These are phyloP conservation scores for Xylariaceae sp. DNA, from an alignment of 2,329 filamentous ascomycete species.

Conservation along the genomic window DNA sequence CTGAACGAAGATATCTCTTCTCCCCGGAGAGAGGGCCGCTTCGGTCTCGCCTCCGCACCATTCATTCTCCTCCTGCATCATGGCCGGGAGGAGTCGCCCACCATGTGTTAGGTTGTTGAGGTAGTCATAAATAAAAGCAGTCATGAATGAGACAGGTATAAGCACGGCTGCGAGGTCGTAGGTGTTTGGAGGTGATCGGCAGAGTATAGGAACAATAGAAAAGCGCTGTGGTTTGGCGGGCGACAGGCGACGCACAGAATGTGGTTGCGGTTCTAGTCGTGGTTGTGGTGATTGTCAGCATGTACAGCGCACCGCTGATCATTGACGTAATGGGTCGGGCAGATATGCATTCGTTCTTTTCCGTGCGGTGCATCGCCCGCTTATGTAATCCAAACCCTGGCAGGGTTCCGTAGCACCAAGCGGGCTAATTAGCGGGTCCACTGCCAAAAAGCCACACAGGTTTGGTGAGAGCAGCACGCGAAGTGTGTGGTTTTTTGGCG, in stretches of 20 bases:
- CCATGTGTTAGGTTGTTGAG: not conserved
- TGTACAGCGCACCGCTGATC: not conserved
- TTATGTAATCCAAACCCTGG: not conserved
- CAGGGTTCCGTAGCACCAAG: no score
- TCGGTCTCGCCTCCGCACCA: constrained; percentile 22
- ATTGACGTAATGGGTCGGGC: not conserved
- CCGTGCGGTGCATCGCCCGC: no score
- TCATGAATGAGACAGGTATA: not conserved
- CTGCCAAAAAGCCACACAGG: no score
- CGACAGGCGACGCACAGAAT: not conserved
- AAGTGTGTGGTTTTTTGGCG: no score
- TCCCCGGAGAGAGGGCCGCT: constrained; percentile 32
- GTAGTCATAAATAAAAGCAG: constrained; percentile 4
- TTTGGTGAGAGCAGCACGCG: no score
- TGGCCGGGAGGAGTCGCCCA: constrained; percentile 10
- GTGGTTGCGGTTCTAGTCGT: no score
- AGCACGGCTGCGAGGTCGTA: not conserved
- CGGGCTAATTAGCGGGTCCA: no score
- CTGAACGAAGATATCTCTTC: constrained; percentile 57
- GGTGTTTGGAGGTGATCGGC: not conserved
- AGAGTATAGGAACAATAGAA: not conserved
- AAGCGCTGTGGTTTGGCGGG: not conserved
- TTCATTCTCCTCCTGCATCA: constrained; percentile 17
- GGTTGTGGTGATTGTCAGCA: no score
- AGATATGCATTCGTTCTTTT: no score